Evolutionary conservation across 2,329 filamentous ascomycete genomes (phyloP), one percentile per base, ranked within the genome.

Genomic region (Sporothrix curviconia): DNA sequence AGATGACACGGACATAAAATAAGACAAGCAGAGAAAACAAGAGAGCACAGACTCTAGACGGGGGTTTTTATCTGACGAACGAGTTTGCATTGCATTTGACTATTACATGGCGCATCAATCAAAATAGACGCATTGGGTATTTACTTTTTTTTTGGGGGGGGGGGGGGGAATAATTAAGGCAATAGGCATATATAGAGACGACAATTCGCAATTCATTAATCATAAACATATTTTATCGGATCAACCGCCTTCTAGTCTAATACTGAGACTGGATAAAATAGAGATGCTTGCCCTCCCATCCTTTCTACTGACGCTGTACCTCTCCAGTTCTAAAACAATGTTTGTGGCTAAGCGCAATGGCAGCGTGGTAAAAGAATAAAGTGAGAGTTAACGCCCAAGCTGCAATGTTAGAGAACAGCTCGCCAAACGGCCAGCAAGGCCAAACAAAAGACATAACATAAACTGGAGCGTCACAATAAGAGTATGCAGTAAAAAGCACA

Each of bases 301-400:
- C 17, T 14, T 54, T 19, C 11, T 32, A 17, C 17, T 17, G 15
- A 43, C n/a, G 14, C 25, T n/a, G 39, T 28, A 32, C 37, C 24
- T 44, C 55, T 49, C 28, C 14, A n/a, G n/a, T n/a, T n/a, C n/a
- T n/a, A n/a, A n/a, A n/a, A n/a, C n/a, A n/a, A n/a, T n/a, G n/a
- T n/a, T n/a, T n/a, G n/a, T n/a, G n/a, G 5, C 19, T 22, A 57
- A 57, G 46, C 52, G 28, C 40, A 57, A 19, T n/a, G 55, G 55
- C 9, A 46, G 34, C 8, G 32, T 46, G n/a, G 32, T 37, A 24
- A 42, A n/a, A 22, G n/a, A 57, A 57, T 37, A 37, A 19, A 30
- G 51, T 7, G 37, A 51, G 37, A 22, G 36, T 7, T 39, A 25
- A 19, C 3, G 17, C 7, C 24, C 40, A 52, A 17, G 32, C 30